Conservation (phyloP, 2,329 filamentous ascomycete species). For the Clonostachys rhizophaga region DNA sequence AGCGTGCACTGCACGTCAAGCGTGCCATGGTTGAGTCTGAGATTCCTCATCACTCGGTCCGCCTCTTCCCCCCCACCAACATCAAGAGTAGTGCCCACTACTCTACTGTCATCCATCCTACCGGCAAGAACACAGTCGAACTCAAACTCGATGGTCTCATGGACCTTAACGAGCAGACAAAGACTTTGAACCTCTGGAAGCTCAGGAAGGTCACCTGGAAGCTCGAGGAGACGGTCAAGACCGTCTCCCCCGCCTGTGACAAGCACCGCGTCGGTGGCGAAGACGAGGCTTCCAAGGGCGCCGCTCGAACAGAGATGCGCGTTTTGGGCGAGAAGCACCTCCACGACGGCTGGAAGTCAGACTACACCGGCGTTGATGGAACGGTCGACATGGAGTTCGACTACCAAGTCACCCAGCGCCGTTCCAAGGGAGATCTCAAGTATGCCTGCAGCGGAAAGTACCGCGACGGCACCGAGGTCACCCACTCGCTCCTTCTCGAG, state of each 20-base stretch:
- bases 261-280: conserved; percentile 49
- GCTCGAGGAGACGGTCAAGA: conserved; percentile 82
- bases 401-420: conserved; percentile 30
- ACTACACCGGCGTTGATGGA: conserved; percentile 45
- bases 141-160: conserved; percentile 86
- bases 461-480: conserved; percentile 69
- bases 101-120: conserved; percentile 78
- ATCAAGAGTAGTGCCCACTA: conserved; percentile 82
- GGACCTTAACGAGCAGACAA: conserved; percentile 60
- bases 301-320: conserved; percentile 69
- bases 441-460: conserved; percentile 76
- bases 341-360: conserved; percentile 85
- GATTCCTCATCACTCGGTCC: conserved; percentile 80
- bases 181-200: conserved; percentile 77
- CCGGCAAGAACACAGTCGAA: conserved; percentile 73
- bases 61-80: conserved; percentile 94
- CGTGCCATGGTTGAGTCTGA: conserved; percentile 73
- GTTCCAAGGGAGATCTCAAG: conserved; percentile 41
- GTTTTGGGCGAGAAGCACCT: conserved; percentile 77
- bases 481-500: conserved; percentile 84
- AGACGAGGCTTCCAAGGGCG: conserved; percentile 48
- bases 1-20: conserved; percentile 67
- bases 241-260: conserved; percentile 72
- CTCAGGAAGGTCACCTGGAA: conserved; percentile 90
- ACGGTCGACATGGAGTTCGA: conserved; percentile 71